phyloP scores from a whole-genome alignment of 2,329 filamentous ascomycete genomes.

The Microcyclosporella mali region DNA sequence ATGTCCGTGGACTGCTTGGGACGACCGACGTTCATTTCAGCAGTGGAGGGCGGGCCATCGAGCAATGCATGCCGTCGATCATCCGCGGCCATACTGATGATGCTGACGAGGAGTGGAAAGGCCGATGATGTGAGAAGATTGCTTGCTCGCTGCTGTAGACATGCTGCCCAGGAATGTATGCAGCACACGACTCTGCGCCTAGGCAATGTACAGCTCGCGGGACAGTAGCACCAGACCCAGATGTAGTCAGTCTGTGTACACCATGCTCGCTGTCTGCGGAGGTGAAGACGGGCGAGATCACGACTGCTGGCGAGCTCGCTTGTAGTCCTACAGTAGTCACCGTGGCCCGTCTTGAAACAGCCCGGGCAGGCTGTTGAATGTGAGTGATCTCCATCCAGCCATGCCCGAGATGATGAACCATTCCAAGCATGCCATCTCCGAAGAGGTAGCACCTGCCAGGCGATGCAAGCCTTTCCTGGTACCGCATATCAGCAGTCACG shows the following conservation, averaged over 20 bases:
- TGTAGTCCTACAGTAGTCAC: slow-evolving; percentile 7
- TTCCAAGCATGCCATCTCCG: no score
- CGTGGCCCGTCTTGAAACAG: no score
- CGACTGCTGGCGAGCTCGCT: slow-evolving; percentile 17
- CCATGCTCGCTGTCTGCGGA: not conserved
- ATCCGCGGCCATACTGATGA: not conserved
- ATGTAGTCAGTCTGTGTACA: slow-evolving; percentile 7
- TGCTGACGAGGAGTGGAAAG: no score
- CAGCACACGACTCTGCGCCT: slow-evolving; percentile 2
- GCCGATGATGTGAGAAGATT: no score
- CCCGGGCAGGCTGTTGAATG: no score
- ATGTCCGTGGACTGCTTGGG: not conserved
- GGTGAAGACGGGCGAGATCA: not conserved
- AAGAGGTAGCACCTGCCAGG: no score
- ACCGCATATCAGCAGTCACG: no score
- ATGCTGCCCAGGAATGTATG: slow-evolving; percentile 6
- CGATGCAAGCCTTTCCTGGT: no score
- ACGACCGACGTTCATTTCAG: not conserved
- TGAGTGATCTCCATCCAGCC: no score
- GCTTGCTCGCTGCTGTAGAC: slow-evolving; percentile 2
- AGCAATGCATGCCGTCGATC: slow-evolving; percentile 15
- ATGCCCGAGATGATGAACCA: no score
- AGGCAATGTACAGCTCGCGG: slow-evolving; percentile 3
- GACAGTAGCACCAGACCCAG: slow-evolving; percentile 3
- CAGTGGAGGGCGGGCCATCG: not conserved